Evolutionary conservation across 257 asterid genomes (phyloP), one percentile per base, ranked within the genome.

Genomic region (Petunia secreta): DNA sequence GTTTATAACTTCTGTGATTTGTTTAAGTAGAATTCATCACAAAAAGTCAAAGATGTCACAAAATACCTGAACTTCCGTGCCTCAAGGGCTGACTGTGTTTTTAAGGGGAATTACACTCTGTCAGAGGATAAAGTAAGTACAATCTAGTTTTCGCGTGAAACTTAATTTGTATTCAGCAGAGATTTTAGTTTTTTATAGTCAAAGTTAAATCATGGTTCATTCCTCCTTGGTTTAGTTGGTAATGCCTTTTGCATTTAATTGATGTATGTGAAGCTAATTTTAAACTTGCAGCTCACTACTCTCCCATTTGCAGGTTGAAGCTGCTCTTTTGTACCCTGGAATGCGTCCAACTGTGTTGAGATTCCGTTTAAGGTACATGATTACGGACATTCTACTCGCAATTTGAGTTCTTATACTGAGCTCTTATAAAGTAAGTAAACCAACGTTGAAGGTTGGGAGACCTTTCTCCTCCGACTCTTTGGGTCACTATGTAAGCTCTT

Each of bases 241-340:
- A 74, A 66, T 79, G 62, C 68, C 54, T 54, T 38, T 74, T 58
- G 14, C 36, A 37, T n/a, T 13, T 75, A 53, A 65, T 54, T 50
- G 62, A 55, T 37, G 14, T 81, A 65, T 82, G 69, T 75, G 59
- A 25, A 13, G 63, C 73, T 44, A 16, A 57, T 71, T 79, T 44
- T 16, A 75, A 62, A 74, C 43, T 75, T 74, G 54, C 73, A 82
- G 77, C 48, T 76, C 69, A 39, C 16, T 8, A 3, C 68, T 78
- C 63, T 79, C 65, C 36, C 48, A 34, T 67, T 82, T 81, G 80
- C 86, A 95, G 99, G 96, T 94, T 84, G 98, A 91, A 89, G 94
- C 99, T 88, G 99, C 99, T 15, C 81, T 91, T 80, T 71, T 95
- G 85, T 95, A 95, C 86, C 97, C 99, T 63, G 99, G 99, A n/a